Evolutionary conservation across 2,329 filamentous ascomycete species (phyloP).

Genomic region (Hypocreales sp.): DNA sequence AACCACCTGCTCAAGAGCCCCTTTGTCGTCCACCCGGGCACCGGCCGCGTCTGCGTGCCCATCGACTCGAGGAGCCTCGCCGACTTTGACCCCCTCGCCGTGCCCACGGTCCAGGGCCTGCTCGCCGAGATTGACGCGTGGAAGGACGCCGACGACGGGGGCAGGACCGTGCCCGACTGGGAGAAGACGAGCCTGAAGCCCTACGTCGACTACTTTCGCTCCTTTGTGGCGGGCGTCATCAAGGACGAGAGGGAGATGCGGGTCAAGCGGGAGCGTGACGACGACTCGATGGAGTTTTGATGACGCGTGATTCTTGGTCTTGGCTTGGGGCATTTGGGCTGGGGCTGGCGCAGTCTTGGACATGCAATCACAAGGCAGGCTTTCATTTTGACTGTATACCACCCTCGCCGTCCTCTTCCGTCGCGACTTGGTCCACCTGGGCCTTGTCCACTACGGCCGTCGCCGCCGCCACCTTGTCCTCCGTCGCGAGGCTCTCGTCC

Average conservation of each 20-base stretch:
- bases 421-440: background rate
- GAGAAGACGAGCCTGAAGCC: constrained; percentile 94
- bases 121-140: constrained; percentile 78
- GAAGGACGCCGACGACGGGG: constrained; percentile 28
- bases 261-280: constrained; percentile 41
- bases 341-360: background rate
- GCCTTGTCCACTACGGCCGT: background rate
- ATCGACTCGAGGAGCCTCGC: constrained; percentile 64
- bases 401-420: background rate
- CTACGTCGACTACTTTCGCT: constrained; percentile 79
- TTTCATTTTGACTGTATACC: no score
- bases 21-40: constrained; percentile 91
- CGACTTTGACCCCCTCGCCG: constrained; percentile 69
- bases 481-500: constrained; percentile 2
- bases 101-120: constrained; percentile 79
- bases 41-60: constrained; percentile 86
- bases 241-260: constrained; percentile 52
- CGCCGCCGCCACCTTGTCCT: constrained; percentile 1
- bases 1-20: constrained; percentile 97
- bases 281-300: constrained; percentile 37
- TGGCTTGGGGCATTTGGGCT: background rate
- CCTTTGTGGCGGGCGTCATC: constrained; percentile 63
- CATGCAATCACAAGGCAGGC: no score
- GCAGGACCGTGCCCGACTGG: constrained; percentile 55
- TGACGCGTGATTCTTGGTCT: background rate